Percentiles rank a stretch among this genome's conserved stretches.
These are phyloP conservation scores for Fusarium torreyae DNA, from an alignment of 2,329 filamentous ascomycete genomes.

Conservation along the genomic window DNA sequence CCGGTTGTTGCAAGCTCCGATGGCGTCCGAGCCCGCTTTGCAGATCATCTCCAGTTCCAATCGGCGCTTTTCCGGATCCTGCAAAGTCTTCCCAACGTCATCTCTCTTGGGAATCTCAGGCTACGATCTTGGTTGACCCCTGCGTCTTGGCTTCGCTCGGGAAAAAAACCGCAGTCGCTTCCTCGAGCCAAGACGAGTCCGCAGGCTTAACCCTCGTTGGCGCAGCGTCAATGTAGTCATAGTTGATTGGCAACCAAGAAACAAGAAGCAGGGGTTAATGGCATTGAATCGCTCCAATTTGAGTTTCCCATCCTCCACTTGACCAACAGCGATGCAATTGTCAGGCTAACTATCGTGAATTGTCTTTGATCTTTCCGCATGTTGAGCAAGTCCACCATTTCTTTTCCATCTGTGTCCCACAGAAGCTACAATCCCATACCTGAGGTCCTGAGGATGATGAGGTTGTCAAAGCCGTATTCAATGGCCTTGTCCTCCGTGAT, in stretches of 20 bases:
- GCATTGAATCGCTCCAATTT: slow-evolving; percentile 30
- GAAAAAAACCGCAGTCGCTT: slow-evolving; percentile 3
- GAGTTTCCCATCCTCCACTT: slow-evolving; percentile 3
- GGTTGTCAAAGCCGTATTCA: slow-evolving; percentile 12
- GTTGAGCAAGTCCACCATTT: slow-evolving; percentile 71
- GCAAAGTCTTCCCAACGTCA: slow-evolving; percentile 44
- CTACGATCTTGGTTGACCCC: slow-evolving; percentile 45
- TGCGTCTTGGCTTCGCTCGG: slow-evolving; percentile 34
- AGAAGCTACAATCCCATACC: slow-evolving; percentile 68
- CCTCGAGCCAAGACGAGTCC: slow-evolving; percentile 18
- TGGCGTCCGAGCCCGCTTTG: slow-evolving; percentile 40
- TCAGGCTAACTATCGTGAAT: slow-evolving; percentile 54
- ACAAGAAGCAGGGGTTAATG: slow-evolving; percentile 23
- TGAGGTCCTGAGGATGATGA: slow-evolving; percentile 42
- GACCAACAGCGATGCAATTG: slow-evolving; percentile 13
- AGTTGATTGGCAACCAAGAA: slow-evolving; percentile 23
- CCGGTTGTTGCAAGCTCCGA: slow-evolving; percentile 41
- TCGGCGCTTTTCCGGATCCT: slow-evolving; percentile 51
- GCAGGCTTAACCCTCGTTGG: slow-evolving; percentile 13
- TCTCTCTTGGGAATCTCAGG: slow-evolving; percentile 34
- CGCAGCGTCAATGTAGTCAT: slow-evolving; percentile 47
- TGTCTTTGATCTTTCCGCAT: slow-evolving; percentile 70
- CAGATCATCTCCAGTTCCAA: slow-evolving; percentile 54
- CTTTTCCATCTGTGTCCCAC: slow-evolving; percentile 66
- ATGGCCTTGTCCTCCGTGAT: slow-evolving; percentile 10